A percentile compares a stretch with the other conserved stretches of the same genome.
These are phyloP conservation scores for Fusarium austroafricanum DNA, from an alignment of 2,329 filamentous ascomycete genomes.

Conservation along the genomic window DNA sequence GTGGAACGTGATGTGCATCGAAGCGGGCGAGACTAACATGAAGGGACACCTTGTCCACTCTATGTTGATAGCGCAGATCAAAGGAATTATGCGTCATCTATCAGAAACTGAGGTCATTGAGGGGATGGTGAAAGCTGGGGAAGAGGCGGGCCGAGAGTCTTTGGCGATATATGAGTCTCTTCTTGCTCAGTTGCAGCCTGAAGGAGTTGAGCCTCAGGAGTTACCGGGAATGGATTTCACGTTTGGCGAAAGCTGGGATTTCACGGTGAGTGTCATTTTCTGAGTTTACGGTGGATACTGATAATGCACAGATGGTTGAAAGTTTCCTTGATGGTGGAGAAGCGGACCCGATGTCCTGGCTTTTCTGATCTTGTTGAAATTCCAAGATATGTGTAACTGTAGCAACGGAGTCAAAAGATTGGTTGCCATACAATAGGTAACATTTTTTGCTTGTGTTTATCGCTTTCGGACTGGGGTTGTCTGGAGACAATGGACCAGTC, in stretches of 20 bases:
- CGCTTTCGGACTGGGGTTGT: too few relatives aligned
- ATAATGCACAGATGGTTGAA: conserved; percentile 15
- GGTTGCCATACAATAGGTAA: too few relatives aligned
- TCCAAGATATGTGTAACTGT: too few relatives aligned
- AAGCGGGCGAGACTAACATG: conserved; percentile 65
- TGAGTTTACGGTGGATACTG: accelerated
- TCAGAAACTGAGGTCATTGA: conserved; percentile 49
- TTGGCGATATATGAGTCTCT: conserved; percentile 51
- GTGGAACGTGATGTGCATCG: conserved; percentile 56
- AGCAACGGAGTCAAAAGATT: too few relatives aligned
- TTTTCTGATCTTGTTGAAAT: conserved; percentile 4
- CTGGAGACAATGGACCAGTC: too few relatives aligned
- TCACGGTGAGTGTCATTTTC: conserved; percentile 29
- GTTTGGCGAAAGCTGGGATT: conserved; percentile 43
- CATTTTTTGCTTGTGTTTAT: too few relatives aligned
- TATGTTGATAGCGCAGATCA: conserved; percentile 52
- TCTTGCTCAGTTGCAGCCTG: conserved; percentile 29
- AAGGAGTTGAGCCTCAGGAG: neutral
- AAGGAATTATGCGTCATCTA: conserved; percentile 54
- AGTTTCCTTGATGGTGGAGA: conserved; percentile 13
- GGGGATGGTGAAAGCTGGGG: conserved; percentile 53
- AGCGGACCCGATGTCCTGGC: conserved; percentile 18
- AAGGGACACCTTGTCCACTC: conserved; percentile 61
- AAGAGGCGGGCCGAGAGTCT: conserved; percentile 51
- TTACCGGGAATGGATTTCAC: conserved; percentile 2